Conservation (phyloP, 495 filamentous ascomycete genomes). For the Clavariopsis aquatica region DNA sequence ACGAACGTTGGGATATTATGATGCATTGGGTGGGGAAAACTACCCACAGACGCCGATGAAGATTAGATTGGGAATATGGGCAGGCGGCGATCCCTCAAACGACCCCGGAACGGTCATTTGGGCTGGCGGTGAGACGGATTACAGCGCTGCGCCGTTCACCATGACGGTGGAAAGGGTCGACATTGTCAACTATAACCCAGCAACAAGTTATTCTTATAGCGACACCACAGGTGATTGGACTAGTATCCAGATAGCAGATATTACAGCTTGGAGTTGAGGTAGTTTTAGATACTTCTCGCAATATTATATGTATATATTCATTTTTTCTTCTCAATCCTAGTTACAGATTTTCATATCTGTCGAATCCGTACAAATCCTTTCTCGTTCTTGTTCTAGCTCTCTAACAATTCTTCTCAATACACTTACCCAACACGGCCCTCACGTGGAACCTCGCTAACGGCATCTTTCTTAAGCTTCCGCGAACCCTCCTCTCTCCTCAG, state of each 20-base stretch:
- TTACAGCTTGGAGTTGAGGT: too few relatives aligned
- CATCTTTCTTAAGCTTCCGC: background rate
- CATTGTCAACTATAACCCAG: constrained; percentile 14
- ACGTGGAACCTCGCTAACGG: background rate
- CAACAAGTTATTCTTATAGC: constrained; percentile 15
- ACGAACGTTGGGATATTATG: background rate
- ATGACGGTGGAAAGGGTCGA: constrained; percentile 19
- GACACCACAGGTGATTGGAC: background rate
- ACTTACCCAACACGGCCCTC: too few relatives aligned
- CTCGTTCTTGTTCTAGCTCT: too few relatives aligned
- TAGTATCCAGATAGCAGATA: too few relatives aligned
- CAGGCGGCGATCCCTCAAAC: constrained; percentile 17
- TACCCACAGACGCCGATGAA: constrained; percentile 30
- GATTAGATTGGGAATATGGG: constrained; percentile 24
- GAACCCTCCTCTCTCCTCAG: background rate
- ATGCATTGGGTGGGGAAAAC: constrained; percentile 11
- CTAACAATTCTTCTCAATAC: too few relatives aligned
- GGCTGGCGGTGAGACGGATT: constrained; percentile 26
- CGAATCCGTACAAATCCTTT: background rate
- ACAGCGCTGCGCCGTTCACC: constrained; percentile 22
- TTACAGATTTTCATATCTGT: too few relatives aligned
- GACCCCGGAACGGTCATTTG: constrained; percentile 18
- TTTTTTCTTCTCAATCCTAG: too few relatives aligned
- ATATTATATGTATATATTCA: too few relatives aligned
- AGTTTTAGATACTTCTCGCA: too few relatives aligned